Evolutionary conservation across 176 grass and related monocot species (phyloP).

Genomic region (Themeda triandra): DNA sequence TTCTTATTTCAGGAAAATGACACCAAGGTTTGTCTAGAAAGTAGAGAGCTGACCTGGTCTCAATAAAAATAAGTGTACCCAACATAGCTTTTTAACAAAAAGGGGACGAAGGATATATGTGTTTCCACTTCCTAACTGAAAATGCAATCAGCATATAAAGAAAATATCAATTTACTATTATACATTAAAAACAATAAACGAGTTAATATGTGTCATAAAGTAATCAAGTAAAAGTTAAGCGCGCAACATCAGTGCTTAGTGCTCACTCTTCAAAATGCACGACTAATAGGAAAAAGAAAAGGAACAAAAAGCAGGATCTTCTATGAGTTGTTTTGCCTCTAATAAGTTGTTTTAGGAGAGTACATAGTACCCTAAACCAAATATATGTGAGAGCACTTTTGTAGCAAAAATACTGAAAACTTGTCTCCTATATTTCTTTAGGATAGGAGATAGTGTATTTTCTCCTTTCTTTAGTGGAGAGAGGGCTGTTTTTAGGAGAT

Average conservation of each 20-base stretch:
- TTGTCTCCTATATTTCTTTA: neutral
- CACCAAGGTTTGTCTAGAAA: neutral
- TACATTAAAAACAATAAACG: neutral
- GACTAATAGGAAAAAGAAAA: no score
- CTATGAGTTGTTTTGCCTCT: no score
- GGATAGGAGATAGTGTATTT: no score
- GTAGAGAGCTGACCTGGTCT: neutral
- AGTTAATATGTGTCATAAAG: neutral
- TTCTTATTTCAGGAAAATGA: neutral
- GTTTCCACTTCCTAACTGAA: neutral
- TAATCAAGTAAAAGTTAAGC: neutral
- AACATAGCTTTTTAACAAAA: neutral
- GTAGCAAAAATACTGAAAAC: neutral
- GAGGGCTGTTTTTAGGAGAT: no score
- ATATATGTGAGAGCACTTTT: neutral
- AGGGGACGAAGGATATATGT: neutral
- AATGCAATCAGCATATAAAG: neutral
- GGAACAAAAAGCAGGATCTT: no score
- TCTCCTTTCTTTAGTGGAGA: no score
- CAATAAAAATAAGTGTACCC: neutral
- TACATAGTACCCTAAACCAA: neutral
- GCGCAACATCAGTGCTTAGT: slow-evolving; percentile 5
- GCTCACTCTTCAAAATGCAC: no score
- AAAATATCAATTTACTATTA: neutral
- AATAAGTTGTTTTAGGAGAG: no score